phyloP scores from a whole-genome alignment of 2,329 filamentous ascomycete species.

The Thelonectria olida region DNA sequence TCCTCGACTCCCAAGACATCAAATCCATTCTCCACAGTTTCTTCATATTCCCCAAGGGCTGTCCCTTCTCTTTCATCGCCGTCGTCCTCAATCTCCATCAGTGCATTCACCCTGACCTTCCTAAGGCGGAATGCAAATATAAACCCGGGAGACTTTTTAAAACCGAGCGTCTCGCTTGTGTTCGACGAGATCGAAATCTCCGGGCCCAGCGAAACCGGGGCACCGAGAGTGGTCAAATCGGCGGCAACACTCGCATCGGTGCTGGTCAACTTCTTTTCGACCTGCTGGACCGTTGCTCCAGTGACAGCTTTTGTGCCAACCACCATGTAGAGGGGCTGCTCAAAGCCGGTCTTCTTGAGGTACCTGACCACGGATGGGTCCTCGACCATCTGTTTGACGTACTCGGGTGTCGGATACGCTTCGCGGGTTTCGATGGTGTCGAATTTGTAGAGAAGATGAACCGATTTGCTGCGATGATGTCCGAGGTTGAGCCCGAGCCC shows the following conservation, averaged over 20 bases:
- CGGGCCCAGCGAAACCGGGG: not conserved
- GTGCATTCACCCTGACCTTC: too few relatives aligned
- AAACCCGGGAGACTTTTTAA: not conserved
- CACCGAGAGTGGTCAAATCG: not conserved
- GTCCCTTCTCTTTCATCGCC: too few relatives aligned
- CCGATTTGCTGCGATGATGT: not conserved
- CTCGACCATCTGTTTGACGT: not conserved
- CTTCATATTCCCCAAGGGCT: too few relatives aligned
- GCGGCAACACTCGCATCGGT: not conserved
- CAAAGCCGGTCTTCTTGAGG: not conserved
- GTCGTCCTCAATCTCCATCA: too few relatives aligned
- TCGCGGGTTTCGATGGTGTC: not conserved
- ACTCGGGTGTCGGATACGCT: not conserved
- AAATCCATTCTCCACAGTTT: too few relatives aligned
- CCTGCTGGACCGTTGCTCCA: not conserved
- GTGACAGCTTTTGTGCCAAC: not conserved
- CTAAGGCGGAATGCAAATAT: not conserved
- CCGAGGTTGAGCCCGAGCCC: not conserved
- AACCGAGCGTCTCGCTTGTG: not conserved
- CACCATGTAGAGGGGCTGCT: not conserved
- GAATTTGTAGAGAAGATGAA: not conserved
- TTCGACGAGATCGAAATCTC: not conserved
- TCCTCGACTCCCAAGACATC: too few relatives aligned
- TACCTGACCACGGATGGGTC: not conserved
- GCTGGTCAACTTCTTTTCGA: not conserved